A percentile compares a stretch with the other conserved stretches of the same genome.
Conservation (phyloP, 441 rosid genomes). For the Populus hybrid region DNA sequence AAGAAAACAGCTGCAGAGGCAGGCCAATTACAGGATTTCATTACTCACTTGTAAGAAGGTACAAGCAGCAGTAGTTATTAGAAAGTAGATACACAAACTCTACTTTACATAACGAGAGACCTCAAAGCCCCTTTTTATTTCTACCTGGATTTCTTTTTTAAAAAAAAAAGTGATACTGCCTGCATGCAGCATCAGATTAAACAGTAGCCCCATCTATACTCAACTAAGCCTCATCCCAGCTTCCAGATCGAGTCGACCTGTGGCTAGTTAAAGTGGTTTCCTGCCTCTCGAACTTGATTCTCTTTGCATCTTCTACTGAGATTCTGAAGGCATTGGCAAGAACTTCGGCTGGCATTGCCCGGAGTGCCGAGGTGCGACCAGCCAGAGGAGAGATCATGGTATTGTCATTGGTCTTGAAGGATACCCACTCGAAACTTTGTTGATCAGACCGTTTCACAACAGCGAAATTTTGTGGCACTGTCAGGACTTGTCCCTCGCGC, state of each 20-base stretch:
- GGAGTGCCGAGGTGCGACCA: constrained; percentile 47
- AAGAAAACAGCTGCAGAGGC: neutral
- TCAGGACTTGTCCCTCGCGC: constrained; percentile 49
- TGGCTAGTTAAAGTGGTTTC: constrained; percentile 41
- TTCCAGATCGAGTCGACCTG: constrained; percentile 17
- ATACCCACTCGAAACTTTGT: constrained; percentile 49
- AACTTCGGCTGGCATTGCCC: constrained; percentile 57
- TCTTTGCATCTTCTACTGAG: constrained; percentile 56
- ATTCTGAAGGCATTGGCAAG: constrained; percentile 46
- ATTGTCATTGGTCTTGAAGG: constrained; percentile 67
- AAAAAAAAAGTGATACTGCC: neutral
- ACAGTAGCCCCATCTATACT: neutral
- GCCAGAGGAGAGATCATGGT: constrained; percentile 50
- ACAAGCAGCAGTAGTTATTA: neutral
- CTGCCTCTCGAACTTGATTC: constrained; percentile 40
- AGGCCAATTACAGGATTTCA: neutral
- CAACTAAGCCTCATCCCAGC: constrained; percentile 32
- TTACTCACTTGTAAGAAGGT: neutral
- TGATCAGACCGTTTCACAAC: constrained; percentile 47
- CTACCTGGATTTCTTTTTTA: neutral
- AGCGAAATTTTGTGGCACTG: constrained; percentile 61
- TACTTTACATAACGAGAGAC: neutral
- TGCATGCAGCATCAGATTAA: neutral
- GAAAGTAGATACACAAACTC: neutral
- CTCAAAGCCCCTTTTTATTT: neutral